Evolutionary conservation across 306 rosid species (phyloP), one percentile per base, ranked within the genome.

Genomic region (Gastrolobium bilobum): DNA sequence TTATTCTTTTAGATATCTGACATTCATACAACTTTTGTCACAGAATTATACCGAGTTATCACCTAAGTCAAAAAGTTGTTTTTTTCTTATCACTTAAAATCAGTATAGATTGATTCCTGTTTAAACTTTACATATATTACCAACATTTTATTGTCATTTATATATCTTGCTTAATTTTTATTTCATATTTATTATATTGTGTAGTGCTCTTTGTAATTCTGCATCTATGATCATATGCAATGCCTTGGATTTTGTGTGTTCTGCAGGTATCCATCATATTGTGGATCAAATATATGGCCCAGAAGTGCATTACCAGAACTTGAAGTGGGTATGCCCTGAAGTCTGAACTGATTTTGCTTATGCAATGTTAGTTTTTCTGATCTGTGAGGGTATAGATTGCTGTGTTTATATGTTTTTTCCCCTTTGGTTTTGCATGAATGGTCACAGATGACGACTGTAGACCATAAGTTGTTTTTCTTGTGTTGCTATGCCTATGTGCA

Each of bases 201-300:
- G 43, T 70, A 2, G 7, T 48, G 11, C 20, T 69, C 9, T 59
- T 42, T 79, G 20, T 50, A 77, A 30, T 51, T 52, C 71, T 74
- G 6, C 76, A 62, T 68, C 58, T 58, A 14, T 48, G 53, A 76
- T 44, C 44, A 52, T 59, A 20, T 60, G 33, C 57, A 52, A 78
- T 68, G 76, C 51, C 83, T 66, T 72, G 42, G 76, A 10, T 79
- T 79, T 88, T 83, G 13, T 59, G 79, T 88, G 37, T 68, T 44
- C 77, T 79, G 71, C 82, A 94, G 99, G 89, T 94, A 92, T 81
- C 97, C 97, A 14, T 89, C 97, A 56, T 92, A 92, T 61, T 94
- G 97, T 79, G 90, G 97, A 73, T 87, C 97, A 68, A 94, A 94
- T 84, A 88, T 92, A 80, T 94, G 99, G 99, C 99, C 97, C 44